phyloP scores from a whole-genome alignment of 805 yeast species.

The Lipomyces starkeyi region DNA sequence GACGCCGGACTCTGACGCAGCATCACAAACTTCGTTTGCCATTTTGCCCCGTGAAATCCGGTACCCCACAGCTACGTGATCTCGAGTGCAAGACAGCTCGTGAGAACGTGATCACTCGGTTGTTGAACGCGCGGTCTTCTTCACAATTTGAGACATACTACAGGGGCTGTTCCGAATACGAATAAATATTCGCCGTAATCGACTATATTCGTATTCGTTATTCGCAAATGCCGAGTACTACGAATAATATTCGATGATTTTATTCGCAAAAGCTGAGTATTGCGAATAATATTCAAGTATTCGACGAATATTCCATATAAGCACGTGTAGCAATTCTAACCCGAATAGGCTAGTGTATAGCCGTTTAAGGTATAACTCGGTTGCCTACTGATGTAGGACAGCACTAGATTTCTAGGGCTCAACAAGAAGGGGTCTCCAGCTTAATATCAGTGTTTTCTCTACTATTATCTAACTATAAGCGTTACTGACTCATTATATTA shows the following conservation, averaged over 20 bases:
- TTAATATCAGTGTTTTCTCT: not conserved
- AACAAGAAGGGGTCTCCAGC: slow-evolving; percentile 1
- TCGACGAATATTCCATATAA: slow-evolving; percentile 1
- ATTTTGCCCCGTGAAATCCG: too few species aligned
- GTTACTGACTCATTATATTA: not conserved
- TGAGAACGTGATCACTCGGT: too few species aligned
- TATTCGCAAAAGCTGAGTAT: not conserved
- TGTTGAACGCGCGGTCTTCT: too few species aligned
- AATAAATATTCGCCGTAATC: not conserved
- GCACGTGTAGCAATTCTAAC: not conserved
- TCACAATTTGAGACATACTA: too few species aligned
- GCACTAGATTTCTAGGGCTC: slow-evolving; percentile 1
- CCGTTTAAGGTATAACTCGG: not conserved
- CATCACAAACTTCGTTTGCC: too few species aligned
- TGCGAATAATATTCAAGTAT: slow-evolving; percentile 4
- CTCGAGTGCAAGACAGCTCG: too few species aligned
- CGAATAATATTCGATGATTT: slow-evolving; percentile 3
- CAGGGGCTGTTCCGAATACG: not conserved
- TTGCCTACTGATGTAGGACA: not conserved
- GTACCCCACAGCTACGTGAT: too few species aligned
- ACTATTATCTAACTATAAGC: slow-evolving; percentile 1
- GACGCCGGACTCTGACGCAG: too few species aligned
- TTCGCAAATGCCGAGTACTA: slow-evolving; percentile 4
- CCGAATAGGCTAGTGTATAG: not conserved
- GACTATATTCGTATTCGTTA: slow-evolving; percentile 1